These are phyloP conservation scores for Rehmannia glutinosa DNA, from an alignment of 257 asterid species.

Conservation along the genomic window DNA sequence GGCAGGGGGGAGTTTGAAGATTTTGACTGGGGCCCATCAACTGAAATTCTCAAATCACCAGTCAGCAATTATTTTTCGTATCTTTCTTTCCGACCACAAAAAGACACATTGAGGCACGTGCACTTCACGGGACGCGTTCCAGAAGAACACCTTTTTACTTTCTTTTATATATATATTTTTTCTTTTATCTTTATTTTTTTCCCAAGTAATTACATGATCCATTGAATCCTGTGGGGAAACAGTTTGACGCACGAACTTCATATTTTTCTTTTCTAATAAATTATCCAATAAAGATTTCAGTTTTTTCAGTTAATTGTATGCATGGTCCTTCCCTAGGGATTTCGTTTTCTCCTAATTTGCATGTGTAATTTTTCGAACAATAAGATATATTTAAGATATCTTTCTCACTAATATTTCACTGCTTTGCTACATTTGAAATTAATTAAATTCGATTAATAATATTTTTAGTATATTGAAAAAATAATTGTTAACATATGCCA, in stretches of 20 bases:
- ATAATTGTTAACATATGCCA: too few relatives aligned
- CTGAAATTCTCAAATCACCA: too few relatives aligned
- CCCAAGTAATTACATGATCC: not conserved
- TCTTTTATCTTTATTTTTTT: not conserved
- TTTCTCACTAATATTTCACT: too few relatives aligned
- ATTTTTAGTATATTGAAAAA: too few relatives aligned
- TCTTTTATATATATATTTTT: not conserved
- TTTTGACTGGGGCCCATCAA: slow-evolving; percentile 13
- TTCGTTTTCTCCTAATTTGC: too few relatives aligned
- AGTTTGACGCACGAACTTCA: not conserved
- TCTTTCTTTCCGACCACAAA: slow-evolving; percentile 33
- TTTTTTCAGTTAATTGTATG: too few relatives aligned
- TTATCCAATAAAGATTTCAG: not conserved
- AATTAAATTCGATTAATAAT: too few relatives aligned
- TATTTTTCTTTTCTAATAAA: not conserved
- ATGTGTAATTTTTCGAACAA: too few relatives aligned
- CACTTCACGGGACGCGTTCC: slow-evolving; percentile 29
- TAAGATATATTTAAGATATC: too few relatives aligned
- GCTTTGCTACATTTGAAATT: too few relatives aligned
- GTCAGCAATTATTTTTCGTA: not conserved
- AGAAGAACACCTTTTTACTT: not conserved
- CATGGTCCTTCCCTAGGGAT: too few relatives aligned
- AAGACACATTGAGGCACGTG: slow-evolving; percentile 26
- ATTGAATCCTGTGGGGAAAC: too few relatives aligned
- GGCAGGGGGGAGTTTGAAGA: not conserved